A percentile compares a stretch with the other conserved stretches of the same genome.
Evolutionary conservation across 257 asterid genomes (phyloP).

Genomic region (Solanum ahanhuiri): DNA sequence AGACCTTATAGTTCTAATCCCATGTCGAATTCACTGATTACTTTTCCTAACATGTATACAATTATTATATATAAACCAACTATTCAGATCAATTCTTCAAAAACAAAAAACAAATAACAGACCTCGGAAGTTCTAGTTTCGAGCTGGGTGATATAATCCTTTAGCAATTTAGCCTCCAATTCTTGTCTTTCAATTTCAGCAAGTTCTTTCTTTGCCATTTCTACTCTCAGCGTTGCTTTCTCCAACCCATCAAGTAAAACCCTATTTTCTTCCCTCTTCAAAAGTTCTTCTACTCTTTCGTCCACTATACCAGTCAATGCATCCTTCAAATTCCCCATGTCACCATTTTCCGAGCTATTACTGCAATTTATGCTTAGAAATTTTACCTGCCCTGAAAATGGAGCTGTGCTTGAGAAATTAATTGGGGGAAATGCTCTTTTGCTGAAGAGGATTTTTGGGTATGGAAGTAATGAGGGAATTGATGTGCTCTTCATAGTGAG

Average conservation of each 20-base stretch:
- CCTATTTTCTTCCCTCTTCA: conserved; percentile 70
- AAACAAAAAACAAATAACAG: not conserved
- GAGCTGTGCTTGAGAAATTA: conserved; percentile 2
- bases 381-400: conserved; percentile 10
- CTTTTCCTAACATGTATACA: not conserved
- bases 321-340: conserved; percentile 27
- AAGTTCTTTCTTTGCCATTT: conserved; percentile 59
- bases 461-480: conserved; percentile 16
- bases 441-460: conserved; percentile 8
- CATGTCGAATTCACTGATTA: not conserved
- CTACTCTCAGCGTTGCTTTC: conserved; percentile 73
- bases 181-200: conserved; percentile 75
- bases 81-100: not conserved
- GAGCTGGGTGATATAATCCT: conserved; percentile 59
- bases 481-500: conserved; percentile 19
- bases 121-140: conserved; percentile 76
- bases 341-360: conserved; percentile 19
- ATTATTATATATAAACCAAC: not conserved
- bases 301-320: conserved; percentile 61
- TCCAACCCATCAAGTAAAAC: conserved; percentile 67
- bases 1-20: not conserved
- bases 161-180: conserved; percentile 44
- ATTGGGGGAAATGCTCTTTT: conserved; percentile 6
- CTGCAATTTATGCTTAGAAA: conserved; percentile 34
- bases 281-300: conserved; percentile 52